Evolutionary conservation across 2,329 filamentous ascomycete species (phyloP).

Genomic region (Talaromyces sp.): DNA sequence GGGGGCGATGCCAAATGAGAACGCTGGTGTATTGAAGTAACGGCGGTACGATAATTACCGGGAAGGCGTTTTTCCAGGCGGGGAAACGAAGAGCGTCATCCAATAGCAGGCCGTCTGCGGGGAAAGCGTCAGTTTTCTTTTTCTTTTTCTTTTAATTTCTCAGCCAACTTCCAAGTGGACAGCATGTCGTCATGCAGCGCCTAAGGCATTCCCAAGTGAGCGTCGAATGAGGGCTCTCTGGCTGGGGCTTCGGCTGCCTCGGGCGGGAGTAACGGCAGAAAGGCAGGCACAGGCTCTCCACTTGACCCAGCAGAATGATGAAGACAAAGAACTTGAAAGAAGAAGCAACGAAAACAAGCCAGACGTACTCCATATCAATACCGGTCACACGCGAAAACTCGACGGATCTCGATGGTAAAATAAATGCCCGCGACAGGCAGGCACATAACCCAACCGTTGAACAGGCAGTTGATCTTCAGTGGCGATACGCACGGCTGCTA

Average conservation of each 20-base stretch:
- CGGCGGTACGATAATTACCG: not conserved
- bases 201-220: not conserved
- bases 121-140: not conserved
- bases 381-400: not conserved
- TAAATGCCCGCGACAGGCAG: slow-evolving; percentile 14
- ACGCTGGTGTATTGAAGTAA: not conserved
- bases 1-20: not conserved
- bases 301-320: not conserved
- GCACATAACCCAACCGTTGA: slow-evolving; percentile 1
- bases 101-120: not conserved
- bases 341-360: not conserved
- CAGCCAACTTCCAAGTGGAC: not conserved
- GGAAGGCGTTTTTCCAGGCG: slow-evolving; percentile 8
- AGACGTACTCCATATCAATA: slow-evolving; percentile 4
- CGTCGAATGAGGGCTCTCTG: not conserved
- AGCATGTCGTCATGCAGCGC: not conserved
- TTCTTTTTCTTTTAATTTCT: not conserved
- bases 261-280: not conserved
- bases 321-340: not conserved
- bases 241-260: slow-evolving; percentile 4
- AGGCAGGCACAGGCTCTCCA: not conserved
- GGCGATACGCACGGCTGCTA: not conserved
- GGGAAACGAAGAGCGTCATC: not conserved
- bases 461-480: slow-evolving; percentile 12
- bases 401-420: not conserved